Evolutionary conservation across 345 rosid species (phyloP).

Genomic region (Gossypium rotundifolium): DNA sequence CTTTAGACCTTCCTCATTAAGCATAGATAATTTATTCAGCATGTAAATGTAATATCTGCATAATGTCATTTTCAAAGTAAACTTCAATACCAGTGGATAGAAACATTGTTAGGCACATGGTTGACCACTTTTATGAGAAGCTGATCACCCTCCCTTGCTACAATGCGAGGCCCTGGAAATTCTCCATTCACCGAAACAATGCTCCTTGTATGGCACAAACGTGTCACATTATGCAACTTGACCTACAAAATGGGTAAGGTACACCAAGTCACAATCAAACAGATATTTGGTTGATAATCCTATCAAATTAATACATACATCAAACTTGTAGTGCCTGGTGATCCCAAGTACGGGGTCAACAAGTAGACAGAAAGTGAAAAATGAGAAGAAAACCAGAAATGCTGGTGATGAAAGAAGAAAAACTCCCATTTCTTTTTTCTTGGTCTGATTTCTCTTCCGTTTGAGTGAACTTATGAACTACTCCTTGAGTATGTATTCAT

Average conservation of each 20-base stretch:
- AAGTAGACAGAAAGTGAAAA: conserved; percentile 21
- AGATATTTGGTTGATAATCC: background rate
- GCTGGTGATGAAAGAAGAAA: conserved; percentile 25
- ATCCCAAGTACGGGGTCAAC: conserved; percentile 38
- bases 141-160: conserved; percentile 56
- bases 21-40: background rate
- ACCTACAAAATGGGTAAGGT: conserved; percentile 21
- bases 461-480: conserved; percentile 4
- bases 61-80: background rate
- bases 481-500: background rate
- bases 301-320: conserved; percentile 34
- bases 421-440: conserved; percentile 21
- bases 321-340: conserved; percentile 68
- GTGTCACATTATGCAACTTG: conserved; percentile 37
- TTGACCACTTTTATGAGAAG: conserved; percentile 46
- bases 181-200: conserved; percentile 50
- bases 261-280: background rate
- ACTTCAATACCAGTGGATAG: conserved; percentile 45
- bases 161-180: conserved; percentile 50
- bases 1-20: background rate
- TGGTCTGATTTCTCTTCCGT: background rate
- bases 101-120: conserved; percentile 43
- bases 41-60: background rate
- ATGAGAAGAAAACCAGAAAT: conserved; percentile 18
- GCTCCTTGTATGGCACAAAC: conserved; percentile 52